phyloP scores from a whole-genome alignment of 768 basidiomycete species.

The Leucocoprinus sp. region DNA sequence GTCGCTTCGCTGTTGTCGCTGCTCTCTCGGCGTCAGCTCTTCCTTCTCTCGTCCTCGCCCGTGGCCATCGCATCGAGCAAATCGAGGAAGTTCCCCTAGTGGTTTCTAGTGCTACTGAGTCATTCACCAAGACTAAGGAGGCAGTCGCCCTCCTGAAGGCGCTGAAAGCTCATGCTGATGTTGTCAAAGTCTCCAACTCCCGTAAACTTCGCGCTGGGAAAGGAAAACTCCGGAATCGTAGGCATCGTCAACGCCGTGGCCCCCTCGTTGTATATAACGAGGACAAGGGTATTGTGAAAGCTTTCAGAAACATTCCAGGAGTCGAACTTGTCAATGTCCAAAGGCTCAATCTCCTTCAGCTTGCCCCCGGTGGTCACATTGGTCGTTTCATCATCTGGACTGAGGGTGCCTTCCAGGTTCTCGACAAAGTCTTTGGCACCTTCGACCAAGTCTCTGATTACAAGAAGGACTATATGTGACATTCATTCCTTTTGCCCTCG shows the following conservation, averaged over 20 bases:
- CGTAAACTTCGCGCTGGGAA: conserved; percentile 95
- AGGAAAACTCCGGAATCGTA: conserved; percentile 95
- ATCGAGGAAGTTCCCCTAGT: conserved; percentile 96
- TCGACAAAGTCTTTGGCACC: conserved; percentile 95
- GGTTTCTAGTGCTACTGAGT: conserved; percentile 68
- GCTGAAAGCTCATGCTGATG: conserved; percentile 84
- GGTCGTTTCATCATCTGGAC: conserved; percentile 99
- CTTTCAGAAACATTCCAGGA: conserved; percentile 98
- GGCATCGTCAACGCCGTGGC: conserved; percentile 94
- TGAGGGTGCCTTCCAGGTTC: conserved; percentile 82
- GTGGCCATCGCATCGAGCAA: conserved; percentile 97
- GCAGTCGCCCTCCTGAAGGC: conserved; percentile 90
- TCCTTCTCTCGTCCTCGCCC: conserved; percentile 96
- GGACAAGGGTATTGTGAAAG: conserved; percentile 95
- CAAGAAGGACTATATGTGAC: conserved; percentile 88
- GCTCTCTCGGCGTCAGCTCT: conserved; percentile 97
- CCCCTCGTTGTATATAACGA: conserved; percentile 96
- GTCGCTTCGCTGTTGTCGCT: conserved; percentile 94
- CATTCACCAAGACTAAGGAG: conserved; percentile 93
- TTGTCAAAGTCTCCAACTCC: conserved; percentile 95
- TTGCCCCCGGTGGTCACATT: conserved; percentile 98
- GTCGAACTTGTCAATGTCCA: conserved; percentile 95
- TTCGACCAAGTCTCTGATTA: conserved; percentile 76
- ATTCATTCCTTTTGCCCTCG: neutral
- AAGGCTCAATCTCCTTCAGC: conserved; percentile 93